These are phyloP conservation scores for Clarireedia sp. DNA, from an alignment of 2,329 filamentous ascomycete species.

Conservation along the genomic window DNA sequence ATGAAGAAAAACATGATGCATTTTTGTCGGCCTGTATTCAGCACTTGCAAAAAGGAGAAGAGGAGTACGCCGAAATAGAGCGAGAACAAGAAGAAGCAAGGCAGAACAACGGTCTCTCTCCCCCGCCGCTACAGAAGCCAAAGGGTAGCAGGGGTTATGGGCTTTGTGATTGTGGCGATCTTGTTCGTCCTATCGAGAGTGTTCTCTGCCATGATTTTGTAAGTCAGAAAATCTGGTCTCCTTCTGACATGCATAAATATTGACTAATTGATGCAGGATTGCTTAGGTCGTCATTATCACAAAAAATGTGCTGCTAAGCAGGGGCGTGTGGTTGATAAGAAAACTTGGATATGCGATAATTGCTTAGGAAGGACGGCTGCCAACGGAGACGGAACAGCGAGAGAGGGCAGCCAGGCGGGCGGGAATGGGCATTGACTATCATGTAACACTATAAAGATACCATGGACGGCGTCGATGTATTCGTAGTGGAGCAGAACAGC, in stretches of 20 bases:
- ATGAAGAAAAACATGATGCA: constrained; percentile 1
- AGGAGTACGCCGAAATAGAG: background rate
- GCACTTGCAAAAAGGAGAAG: background rate
- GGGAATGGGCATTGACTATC: too few relatives aligned
- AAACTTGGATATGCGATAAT: constrained; percentile 14
- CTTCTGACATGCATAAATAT: background rate
- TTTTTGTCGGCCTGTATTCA: background rate
- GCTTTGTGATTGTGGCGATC: constrained; percentile 19
- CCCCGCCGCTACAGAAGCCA: background rate
- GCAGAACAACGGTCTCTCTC: constrained; percentile 1
- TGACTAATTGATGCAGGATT: constrained; percentile 12
- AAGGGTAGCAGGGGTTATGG: constrained; percentile 8
- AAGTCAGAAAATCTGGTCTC: constrained; percentile 12
- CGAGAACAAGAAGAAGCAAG: background rate
- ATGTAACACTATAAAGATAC: too few relatives aligned
- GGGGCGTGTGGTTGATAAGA: constrained; percentile 2
- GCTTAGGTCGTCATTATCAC: constrained; percentile 16
- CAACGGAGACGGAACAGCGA: too few relatives aligned
- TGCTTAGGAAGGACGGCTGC: background rate
- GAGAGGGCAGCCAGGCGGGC: too few relatives aligned
- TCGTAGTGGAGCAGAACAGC: too few relatives aligned
- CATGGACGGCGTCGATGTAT: too few relatives aligned
- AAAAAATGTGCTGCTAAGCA: constrained; percentile 13
- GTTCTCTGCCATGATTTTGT: constrained; percentile 16
- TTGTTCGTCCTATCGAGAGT: constrained; percentile 10